These are phyloP conservation scores for Neoscytalidium dimidiatum DNA, from an alignment of 2,329 filamentous ascomycete species.

Conservation along the genomic window DNA sequence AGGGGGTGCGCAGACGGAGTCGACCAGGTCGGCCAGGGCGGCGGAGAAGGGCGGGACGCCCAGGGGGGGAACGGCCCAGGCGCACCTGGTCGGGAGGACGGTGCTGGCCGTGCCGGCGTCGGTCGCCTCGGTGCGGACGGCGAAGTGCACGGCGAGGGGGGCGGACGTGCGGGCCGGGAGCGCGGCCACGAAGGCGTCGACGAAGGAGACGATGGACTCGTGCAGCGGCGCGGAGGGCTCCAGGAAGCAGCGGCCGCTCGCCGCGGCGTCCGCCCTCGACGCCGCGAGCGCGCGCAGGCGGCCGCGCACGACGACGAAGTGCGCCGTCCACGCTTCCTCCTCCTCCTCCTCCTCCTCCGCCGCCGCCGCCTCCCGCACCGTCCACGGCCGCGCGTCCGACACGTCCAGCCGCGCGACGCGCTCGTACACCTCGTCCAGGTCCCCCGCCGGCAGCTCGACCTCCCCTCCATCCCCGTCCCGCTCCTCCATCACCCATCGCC, in stretches of 20 bases:
- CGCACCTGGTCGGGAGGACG: background rate
- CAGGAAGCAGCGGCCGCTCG: background rate
- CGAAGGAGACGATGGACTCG: background rate
- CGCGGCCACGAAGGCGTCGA: background rate
- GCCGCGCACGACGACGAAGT: background rate
- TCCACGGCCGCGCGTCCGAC: conserved; percentile 2
- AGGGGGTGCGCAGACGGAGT: background rate
- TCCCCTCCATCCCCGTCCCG: background rate
- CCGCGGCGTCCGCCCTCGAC: background rate
- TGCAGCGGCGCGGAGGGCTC: background rate
- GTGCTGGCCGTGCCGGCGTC: conserved; percentile 1
- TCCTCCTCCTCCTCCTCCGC: background rate
- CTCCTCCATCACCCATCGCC: background rate
- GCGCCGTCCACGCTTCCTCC: background rate
- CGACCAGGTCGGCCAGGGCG: background rate
- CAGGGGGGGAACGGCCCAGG: background rate
- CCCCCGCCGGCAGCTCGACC: background rate
- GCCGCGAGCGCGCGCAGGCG: background rate
- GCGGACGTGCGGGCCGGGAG: background rate
- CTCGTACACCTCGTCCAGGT: conserved; percentile 11
- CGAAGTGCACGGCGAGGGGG: conserved; percentile 3
- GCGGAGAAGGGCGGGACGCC: background rate
- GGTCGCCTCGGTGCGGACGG: background rate
- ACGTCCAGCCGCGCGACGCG: conserved; percentile 1
- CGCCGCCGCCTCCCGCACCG: conserved; percentile 11